Evolutionary conservation across 768 basidiomycete genomes (phyloP).

Genomic region (Pleurotus djamor): DNA sequence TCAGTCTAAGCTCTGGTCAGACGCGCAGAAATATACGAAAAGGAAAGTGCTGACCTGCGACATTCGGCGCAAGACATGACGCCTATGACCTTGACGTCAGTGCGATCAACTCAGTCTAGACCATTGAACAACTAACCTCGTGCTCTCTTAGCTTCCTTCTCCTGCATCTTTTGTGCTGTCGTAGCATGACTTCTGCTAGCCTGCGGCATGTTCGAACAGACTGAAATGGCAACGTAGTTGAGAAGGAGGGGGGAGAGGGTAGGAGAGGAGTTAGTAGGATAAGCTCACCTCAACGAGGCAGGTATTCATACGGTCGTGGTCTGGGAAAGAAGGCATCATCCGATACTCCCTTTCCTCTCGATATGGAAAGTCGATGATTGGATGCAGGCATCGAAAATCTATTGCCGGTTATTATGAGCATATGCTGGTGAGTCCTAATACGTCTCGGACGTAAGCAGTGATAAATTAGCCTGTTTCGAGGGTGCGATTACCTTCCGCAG

Average conservation of each 20-base stretch:
- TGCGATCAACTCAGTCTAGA: not conserved
- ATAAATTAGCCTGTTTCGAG: not conserved
- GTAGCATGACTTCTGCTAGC: constrained; percentile 43
- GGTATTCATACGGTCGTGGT: not conserved
- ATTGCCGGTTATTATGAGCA: not conserved
- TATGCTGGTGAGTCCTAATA: not conserved
- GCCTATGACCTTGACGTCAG: constrained; percentile 22
- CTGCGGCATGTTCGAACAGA: constrained; percentile 40
- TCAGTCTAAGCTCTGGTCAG: constrained; percentile 39
- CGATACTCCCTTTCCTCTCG: not conserved
- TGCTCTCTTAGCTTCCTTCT: constrained; percentile 66
- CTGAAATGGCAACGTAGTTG: not conserved
- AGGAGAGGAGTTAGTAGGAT: not conserved
- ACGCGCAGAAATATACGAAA: not conserved
- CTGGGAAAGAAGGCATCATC: constrained; percentile 5
- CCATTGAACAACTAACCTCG: constrained; percentile 31
- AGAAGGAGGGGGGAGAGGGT: not conserved
- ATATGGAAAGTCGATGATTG: not conserved
- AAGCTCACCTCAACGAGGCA: not conserved
- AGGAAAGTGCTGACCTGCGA: constrained; percentile 39
- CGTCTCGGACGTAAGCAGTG: not conserved
- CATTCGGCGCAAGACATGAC: constrained; percentile 64
- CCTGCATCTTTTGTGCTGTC: constrained; percentile 44
- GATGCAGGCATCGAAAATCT: not conserved
- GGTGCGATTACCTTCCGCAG: not conserved